Evolutionary conservation across 169 alveolate species (phyloP), one percentile per base, ranked within the genome.

Genomic region (Babesia ovis): DNA sequence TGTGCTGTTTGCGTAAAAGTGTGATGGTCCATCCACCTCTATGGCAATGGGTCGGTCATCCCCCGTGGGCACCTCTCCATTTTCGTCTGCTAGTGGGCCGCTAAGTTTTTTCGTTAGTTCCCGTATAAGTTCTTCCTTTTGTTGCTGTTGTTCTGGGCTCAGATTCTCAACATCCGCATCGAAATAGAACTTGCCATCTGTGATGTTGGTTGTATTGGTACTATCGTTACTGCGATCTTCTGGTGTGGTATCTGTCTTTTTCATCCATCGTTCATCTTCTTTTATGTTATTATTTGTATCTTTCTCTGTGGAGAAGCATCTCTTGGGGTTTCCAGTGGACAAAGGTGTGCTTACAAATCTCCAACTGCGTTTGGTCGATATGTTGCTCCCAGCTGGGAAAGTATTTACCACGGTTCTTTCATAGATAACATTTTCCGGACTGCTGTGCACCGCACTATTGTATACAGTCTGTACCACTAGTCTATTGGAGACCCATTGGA

Each of bases 11-110:
- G 96, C 95, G 48, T 94, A 94, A 62, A 94, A 94, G 76, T 94
- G 97, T 25, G 95, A 86, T 0, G 97, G 97, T n/a, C 97, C 97
- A 67, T 94, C 97, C 32, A 94, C 97, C 57, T 94, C 97, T 32
- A 94, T 94, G 29, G 89, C 89, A 29, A 81, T 81, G 22, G 89
- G 89, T 4, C 89, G 48, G 39, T 81, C 72, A 43, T 81, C 89
- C 0, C 89, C 89, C 4, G 73, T 68, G 25, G 89, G 89, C 22
- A 81, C 60, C 27, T 60, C 62, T 23, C 89, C 89, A 20, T 81
- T 45, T 42, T 81, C 89, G 48, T 81, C 89, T 4, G 89, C 89
- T 4, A 81, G 46, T n/a, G 89, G 89, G 4, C 89, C 89, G 39
- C 85, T 71, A 22, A 81, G 84, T 59, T 72, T 70, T 23, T 41